These are phyloP conservation scores for Gracilaria domingensis DNA, from an alignment of 23 red algal species.

Conservation along the genomic window DNA sequence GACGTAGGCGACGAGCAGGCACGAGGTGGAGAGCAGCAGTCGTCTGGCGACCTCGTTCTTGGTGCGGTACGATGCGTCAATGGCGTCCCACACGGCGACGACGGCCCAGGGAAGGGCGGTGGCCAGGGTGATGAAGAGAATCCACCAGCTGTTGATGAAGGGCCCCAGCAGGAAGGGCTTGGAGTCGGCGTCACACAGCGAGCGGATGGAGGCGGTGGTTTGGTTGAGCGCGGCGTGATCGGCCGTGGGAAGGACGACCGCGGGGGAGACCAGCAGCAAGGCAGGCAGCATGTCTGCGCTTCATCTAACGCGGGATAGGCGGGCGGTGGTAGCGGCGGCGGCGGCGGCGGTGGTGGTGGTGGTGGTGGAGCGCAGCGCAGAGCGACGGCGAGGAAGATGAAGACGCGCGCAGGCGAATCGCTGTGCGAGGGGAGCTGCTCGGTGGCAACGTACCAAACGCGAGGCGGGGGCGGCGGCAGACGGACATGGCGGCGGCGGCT, in stretches of 20 bases:
- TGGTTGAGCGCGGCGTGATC: not conserved
- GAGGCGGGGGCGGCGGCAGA: too few species aligned
- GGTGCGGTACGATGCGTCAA: slow-evolving; percentile 17
- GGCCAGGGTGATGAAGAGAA: slow-evolving; percentile 3
- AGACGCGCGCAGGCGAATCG: too few species aligned
- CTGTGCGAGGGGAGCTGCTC: too few species aligned
- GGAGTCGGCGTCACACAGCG: not conserved
- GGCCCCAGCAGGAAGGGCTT: not conserved
- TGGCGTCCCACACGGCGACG: slow-evolving; percentile 34
- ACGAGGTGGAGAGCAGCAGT: not conserved
- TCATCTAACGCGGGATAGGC: not conserved
- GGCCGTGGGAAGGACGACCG: not conserved
- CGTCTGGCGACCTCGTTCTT: not conserved
- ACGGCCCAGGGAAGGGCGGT: slow-evolving; percentile 46
- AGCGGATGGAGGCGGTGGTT: not conserved
- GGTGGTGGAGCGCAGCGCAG: too few species aligned
- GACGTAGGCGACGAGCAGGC: not conserved
- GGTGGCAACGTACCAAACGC: too few species aligned
- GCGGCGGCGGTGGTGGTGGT: too few species aligned
- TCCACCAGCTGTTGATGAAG: slow-evolving; percentile 37
- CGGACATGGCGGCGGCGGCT: too few species aligned
- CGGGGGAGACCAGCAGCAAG: not conserved
- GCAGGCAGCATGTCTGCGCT: not conserved
- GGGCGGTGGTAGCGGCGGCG: too few species aligned
- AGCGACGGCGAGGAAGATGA: too few species aligned